Evolutionary conservation across 805 yeast species (phyloP), one percentile per base, ranked within the genome.

Genomic region (Cyberlindnera misumaiensis): DNA sequence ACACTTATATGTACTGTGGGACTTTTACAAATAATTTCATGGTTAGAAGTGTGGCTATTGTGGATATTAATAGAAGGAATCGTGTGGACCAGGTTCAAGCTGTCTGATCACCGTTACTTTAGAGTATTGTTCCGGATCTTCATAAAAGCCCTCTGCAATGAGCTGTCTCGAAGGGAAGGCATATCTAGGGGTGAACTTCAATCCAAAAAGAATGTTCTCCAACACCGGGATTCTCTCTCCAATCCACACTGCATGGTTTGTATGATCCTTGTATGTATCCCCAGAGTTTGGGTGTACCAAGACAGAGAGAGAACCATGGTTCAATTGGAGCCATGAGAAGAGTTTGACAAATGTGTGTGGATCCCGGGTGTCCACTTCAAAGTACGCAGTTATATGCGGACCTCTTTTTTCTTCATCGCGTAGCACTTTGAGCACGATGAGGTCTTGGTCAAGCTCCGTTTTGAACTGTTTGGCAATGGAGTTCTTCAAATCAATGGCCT

Each of bases 351-450:
- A 71, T 13, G 69, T 44, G 17, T 58, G 67, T 0, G 75, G 70
- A 13, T 53, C 63, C 15, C 59, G 54, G 42, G 68, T 63, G 52
- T 74, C 79, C 32, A 68, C 53, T 47, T 74, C 79, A 60, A 72
- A 73, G 77, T 73, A 73, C 28, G 59, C 62, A 20, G 69, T 53
- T 1, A 76, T 75, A 43, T 74, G 79, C 1, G 80, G 79, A 3
- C 48, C 50, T 16, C 38, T 42, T 3, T 24, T 28, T 7, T 12
- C 5, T 15, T 44, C 44, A 11, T 39, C 30, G 26, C 43, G 32
- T 4, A 40, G 32, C 1, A 41, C 47, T 17, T 46, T 46, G 2
- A 46, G 15, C 11, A 46, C 34, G 1, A 42, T 22, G 12, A 25
- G 16, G 30, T 46, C 50, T 0, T 71, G 67, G 28, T 47, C 49